Conservation (phyloP, 176 grass and related monocot genomes). For the Cenchrus purpureus region DNA sequence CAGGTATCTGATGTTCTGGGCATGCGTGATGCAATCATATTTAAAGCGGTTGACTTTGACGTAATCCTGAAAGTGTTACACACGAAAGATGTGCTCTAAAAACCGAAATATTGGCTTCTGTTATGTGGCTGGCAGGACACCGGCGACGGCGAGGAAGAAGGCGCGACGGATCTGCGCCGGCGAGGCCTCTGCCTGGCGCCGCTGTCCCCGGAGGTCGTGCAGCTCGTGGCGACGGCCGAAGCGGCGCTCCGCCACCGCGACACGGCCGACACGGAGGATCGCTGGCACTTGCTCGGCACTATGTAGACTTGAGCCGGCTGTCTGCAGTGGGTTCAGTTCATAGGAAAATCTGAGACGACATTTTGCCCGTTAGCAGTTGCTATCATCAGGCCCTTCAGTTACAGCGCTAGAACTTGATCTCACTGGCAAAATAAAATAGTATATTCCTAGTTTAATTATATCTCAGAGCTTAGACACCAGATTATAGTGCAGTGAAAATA, state of each 20-base stretch:
- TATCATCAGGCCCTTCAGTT: constrained; percentile 14
- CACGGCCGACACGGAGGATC: constrained; percentile 11
- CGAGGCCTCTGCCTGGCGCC: constrained; percentile 63
- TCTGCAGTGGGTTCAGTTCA: neutral
- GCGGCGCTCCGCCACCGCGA: constrained; percentile 10
- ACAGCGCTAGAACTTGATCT: neutral
- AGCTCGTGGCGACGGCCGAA: constrained; percentile 31
- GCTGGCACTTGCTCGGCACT: neutral
- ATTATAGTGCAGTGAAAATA: neutral
- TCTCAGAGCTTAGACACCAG: neutral
- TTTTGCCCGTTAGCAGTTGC: neutral
- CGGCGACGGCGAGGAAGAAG: constrained; percentile 9
- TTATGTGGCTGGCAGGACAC: constrained; percentile 14
- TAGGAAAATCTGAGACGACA: constrained; percentile 2
- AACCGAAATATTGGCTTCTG: neutral
- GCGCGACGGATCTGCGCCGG: constrained; percentile 32
- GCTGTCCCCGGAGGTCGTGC: constrained; percentile 35
- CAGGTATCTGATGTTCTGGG: constrained; percentile 21
- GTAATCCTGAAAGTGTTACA: neutral
- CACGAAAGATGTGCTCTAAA: neutral
- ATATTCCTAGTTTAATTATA: neutral
- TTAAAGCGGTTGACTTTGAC: neutral
- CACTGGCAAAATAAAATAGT: neutral
- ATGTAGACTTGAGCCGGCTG: constrained; percentile 11
- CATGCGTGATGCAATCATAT: neutral